Evolutionary conservation across 495 filamentous ascomycete genomes (phyloP).

Genomic region (Lasiosphaeria hispida): DNA sequence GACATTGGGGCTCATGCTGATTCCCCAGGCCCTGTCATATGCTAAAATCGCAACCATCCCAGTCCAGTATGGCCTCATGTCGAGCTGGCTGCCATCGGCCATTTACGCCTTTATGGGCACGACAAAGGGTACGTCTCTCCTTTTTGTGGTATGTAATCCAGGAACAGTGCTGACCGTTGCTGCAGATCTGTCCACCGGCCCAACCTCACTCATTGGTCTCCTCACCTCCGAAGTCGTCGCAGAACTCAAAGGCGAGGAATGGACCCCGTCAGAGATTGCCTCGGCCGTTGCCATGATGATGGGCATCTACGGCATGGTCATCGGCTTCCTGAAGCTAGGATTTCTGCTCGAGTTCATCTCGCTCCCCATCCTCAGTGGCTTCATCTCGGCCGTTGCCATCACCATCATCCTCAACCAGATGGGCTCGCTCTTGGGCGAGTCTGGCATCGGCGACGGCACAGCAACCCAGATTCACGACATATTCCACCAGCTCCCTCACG

Average conservation of each 20-base stretch:
- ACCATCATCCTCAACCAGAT: slow-evolving; percentile 50
- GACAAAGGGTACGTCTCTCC: slow-evolving; percentile 45
- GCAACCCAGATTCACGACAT: slow-evolving; percentile 44
- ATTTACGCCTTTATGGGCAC: slow-evolving; percentile 55
- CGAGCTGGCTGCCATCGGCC: slow-evolving; percentile 51
- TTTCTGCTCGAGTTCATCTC: slow-evolving; percentile 54
- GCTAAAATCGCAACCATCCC: slow-evolving; percentile 54
- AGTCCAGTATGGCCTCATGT: slow-evolving; percentile 51
- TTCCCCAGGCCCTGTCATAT: slow-evolving; percentile 51
- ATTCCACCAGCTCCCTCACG: slow-evolving; percentile 38
- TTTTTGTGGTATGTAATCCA: background rate
- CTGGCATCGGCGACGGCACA: slow-evolving; percentile 37
- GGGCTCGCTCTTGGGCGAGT: slow-evolving; percentile 43
- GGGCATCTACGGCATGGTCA: slow-evolving; percentile 47
- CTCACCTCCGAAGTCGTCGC: slow-evolving; percentile 48
- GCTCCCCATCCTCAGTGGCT: slow-evolving; percentile 48
- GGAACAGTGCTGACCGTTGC: background rate
- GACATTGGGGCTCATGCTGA: slow-evolving; percentile 51
- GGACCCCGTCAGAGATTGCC: slow-evolving; percentile 42
- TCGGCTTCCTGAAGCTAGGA: slow-evolving; percentile 51
- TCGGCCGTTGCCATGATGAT: slow-evolving; percentile 51
- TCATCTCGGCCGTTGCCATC: slow-evolving; percentile 51
- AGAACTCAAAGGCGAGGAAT: slow-evolving; percentile 36
- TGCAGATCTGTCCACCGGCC: slow-evolving; percentile 49
- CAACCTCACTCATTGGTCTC: slow-evolving; percentile 51